Percentiles rank a stretch among this genome's conserved stretches.
Conservation (phyloP, 2,329 filamentous ascomycete species). For the Exophiala dermatitidis region DNA sequence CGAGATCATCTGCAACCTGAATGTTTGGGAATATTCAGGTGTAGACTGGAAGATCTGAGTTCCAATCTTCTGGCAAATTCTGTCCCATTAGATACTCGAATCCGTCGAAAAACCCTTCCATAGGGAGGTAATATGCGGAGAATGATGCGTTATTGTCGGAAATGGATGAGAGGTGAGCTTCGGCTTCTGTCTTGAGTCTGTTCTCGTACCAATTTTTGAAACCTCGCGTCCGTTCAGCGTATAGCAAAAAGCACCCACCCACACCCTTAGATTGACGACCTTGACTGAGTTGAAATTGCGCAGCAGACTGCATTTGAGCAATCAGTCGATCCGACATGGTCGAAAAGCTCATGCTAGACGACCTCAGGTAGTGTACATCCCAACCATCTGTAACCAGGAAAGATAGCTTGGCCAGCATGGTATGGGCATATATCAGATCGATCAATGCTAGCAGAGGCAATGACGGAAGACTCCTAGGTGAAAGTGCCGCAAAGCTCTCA, state of each 20-base stretch:
- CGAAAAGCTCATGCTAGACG: slow-evolving; percentile 23
- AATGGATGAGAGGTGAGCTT: neutral
- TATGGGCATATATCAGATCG: slow-evolving; percentile 43
- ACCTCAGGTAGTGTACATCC: slow-evolving; percentile 28
- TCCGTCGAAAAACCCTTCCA: slow-evolving; percentile 5
- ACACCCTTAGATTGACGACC: slow-evolving; percentile 1
- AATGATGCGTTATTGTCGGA: neutral
- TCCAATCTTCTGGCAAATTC: slow-evolving; percentile 15
- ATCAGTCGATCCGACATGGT: slow-evolving; percentile 16
- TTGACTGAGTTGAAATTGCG: neutral
- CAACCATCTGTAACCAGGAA: slow-evolving; percentile 28
- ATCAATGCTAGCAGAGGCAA: slow-evolving; percentile 43
- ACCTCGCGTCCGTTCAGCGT: slow-evolving; percentile 8
- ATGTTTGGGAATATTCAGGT: neutral
- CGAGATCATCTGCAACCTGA: neutral
- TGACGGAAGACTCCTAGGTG: slow-evolving; percentile 38
- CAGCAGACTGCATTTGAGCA: slow-evolving; percentile 22
- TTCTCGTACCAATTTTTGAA: slow-evolving; percentile 19
- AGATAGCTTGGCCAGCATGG: slow-evolving; percentile 27
- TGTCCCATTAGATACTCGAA: slow-evolving; percentile 15
- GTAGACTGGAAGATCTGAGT: slow-evolving; percentile 6
- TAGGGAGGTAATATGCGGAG: neutral
- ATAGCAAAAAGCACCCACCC: slow-evolving; percentile 9
- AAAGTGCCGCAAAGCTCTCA: slow-evolving; percentile 42
- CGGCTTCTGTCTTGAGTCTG: slow-evolving; percentile 16